phyloP scores from a whole-genome alignment of 768 basidiomycete genomes.

The Naematelia aurantialba region DNA sequence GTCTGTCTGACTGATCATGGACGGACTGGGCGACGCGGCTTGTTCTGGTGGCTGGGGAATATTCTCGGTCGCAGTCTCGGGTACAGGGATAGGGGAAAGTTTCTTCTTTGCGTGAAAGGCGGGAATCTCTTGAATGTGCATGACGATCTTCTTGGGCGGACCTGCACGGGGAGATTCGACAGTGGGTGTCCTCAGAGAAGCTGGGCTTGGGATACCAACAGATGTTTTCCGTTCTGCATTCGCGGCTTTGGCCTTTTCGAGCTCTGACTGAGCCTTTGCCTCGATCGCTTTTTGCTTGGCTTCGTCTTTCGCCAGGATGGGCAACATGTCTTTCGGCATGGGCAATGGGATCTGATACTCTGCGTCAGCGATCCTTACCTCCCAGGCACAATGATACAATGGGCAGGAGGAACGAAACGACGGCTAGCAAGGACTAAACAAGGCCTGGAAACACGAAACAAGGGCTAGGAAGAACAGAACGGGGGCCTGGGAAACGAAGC shows the following conservation, averaged over 20 bases:
- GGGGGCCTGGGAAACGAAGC: no score
- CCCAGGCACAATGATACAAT: no score
- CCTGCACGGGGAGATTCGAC: conserved; percentile 61
- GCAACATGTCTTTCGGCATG: conserved; percentile 88
- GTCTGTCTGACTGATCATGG: conserved; percentile 33
- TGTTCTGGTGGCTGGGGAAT: conserved; percentile 13
- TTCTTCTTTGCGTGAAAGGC: conserved; percentile 66
- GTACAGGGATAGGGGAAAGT: conserved; percentile 17
- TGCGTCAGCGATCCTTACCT: conserved; percentile 1
- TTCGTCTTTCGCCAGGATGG: conserved; percentile 89
- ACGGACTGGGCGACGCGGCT: conserved; percentile 46
- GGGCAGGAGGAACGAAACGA: no score
- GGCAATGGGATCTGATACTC: conserved; percentile 82
- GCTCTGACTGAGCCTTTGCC: conserved; percentile 48
- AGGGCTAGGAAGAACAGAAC: no score
- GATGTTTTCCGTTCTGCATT: background rate
- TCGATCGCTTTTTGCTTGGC: conserved; percentile 75
- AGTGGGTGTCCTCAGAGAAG: conserved; percentile 53
- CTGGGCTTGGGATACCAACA: background rate
- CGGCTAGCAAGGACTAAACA: no score
- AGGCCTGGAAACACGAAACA: no score
- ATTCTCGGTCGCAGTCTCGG: conserved; percentile 31
- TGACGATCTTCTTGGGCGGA: conserved; percentile 53
- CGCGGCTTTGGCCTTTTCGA: conserved; percentile 51
- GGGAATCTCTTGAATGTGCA: conserved; percentile 86